Evolutionary conservation across 2,329 filamentous ascomycete species (phyloP), one percentile per base, ranked within the genome.

Genomic region (Cordyceps tenuipes): DNA sequence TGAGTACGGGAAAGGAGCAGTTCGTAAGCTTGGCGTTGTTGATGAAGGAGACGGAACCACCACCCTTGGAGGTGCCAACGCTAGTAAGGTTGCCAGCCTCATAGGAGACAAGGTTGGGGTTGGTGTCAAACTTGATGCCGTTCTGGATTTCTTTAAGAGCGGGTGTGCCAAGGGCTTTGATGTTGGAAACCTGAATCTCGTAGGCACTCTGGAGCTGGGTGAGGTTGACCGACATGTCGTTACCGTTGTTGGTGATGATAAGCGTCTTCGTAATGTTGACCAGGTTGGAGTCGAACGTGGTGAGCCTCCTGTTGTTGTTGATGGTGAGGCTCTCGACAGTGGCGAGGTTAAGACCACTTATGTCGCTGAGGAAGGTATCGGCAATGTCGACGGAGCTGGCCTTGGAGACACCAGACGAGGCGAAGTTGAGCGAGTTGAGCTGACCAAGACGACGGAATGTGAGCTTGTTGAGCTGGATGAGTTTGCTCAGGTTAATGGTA

Each of bases 231-330:
- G 81, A 76, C 67, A 96, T 82, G 65, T 85, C 79, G 65, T 82
- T 77, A 70, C 88, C 87, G 80, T 99, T 99, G 79, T 87, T 86
- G 68, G 86, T 84, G 71, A 99, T 85, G 69, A 82, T 85, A 57
- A 97, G 78, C 51, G 80, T 74, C 60, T 82, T 79, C 65, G 82
- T 88, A 68, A 96, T 83, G 77, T 89, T 93, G 73, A 81, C 81
- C 62, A 97, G 81, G 71, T 88, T 83, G 74, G 91, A 89, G 71
- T 84, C 83, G 78, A 95, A 89, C 63, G 79, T 80, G 71, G 82
- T 84, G 67, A 99, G 82, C 71, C 88, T 87, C 63, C 78, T 78
- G 85, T 97, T 97, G 86, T 96, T 96, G 82, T 90, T 88, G 76
- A 99, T 88, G 73, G 89, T 80, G 72, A 99, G 83, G 66, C 78